A percentile compares a stretch with the other conserved stretches of the same genome.
phyloP scores from a whole-genome alignment of 345 rosid species.

The Aethionema arabicum region DNA sequence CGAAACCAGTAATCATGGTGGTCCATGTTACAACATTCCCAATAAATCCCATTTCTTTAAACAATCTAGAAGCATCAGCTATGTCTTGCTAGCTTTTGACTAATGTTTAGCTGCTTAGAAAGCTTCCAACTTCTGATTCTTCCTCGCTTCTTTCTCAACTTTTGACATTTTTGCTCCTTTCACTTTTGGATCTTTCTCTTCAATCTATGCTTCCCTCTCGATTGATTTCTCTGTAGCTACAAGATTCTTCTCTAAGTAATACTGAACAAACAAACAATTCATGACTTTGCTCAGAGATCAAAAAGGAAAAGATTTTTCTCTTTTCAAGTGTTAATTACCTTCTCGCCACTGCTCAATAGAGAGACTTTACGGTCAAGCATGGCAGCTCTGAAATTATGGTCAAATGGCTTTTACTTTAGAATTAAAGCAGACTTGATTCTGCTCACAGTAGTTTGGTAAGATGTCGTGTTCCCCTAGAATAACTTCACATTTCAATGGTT shows the following conservation, averaged over 20 bases:
- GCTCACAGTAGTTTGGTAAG: slow-evolving; percentile 95
- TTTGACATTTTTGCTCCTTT: slow-evolving; percentile 98
- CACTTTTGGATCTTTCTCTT: slow-evolving; percentile 86
- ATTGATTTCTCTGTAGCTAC: slow-evolving; percentile 75
- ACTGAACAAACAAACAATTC: slow-evolving; percentile 43
- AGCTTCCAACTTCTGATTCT: slow-evolving; percentile 87
- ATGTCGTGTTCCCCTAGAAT: slow-evolving; percentile 88
- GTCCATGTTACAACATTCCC: too few species aligned
- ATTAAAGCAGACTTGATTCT: slow-evolving; percentile 69
- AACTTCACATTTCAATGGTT: slow-evolving; percentile 69
- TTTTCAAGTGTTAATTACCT: slow-evolving; percentile 50
- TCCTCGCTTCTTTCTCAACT: slow-evolving; percentile 94
- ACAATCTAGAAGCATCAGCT: too few species aligned
- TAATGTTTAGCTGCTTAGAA: slow-evolving; percentile 87
- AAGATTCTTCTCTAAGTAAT: slow-evolving; percentile 90
- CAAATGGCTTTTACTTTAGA: background rate
- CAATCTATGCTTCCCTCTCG: slow-evolving; percentile 80
- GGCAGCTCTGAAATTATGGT: slow-evolving; percentile 75
- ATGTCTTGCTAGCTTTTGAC: slow-evolving; percentile 75
- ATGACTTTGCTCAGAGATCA: background rate
- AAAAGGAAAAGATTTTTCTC: background rate
- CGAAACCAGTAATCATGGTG: too few species aligned
- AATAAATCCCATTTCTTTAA: too few species aligned
- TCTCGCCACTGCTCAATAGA: slow-evolving; percentile 94
- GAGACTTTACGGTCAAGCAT: slow-evolving; percentile 94